Percentiles rank a stretch among this genome's conserved stretches.
These are phyloP conservation scores for Besnoitia besnoiti DNA, from an alignment of 169 alveolate species.

Conservation along the genomic window DNA sequence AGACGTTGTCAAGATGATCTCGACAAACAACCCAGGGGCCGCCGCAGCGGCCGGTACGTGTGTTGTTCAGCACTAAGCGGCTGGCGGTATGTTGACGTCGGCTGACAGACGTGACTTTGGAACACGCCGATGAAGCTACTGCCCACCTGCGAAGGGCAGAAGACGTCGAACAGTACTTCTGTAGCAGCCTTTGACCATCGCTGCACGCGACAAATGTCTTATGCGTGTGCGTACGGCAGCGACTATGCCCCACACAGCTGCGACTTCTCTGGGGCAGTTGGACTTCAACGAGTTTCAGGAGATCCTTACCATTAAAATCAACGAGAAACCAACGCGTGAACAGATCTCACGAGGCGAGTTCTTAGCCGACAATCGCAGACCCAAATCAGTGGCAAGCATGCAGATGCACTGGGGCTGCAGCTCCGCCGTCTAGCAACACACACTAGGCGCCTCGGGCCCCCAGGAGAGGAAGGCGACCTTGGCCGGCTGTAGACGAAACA, in stretches of 20 bases:
- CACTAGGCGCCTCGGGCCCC: too few relatives aligned
- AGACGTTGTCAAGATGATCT: constrained; percentile 2
- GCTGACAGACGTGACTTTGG: too few relatives aligned
- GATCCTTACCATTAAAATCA: constrained; percentile 59
- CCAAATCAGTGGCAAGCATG: background rate
- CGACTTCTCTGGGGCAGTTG: constrained; percentile 57
- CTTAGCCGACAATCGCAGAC: background rate
- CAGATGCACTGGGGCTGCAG: too few relatives aligned
- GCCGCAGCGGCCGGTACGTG: background rate
- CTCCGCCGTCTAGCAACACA: too few relatives aligned
- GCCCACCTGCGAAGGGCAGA: too few relatives aligned
- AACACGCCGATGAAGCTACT: too few relatives aligned
- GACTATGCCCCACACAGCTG: constrained; percentile 19
- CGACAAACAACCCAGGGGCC: constrained; percentile 2
- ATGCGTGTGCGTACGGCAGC: constrained; percentile 22
- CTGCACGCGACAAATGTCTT: background rate
- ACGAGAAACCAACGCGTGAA: constrained; percentile 60
- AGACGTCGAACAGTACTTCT: background rate
- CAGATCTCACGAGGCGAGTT: constrained; percentile 55
- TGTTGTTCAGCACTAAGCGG: background rate
- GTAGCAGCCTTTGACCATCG: background rate
- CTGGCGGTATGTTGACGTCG: background rate
- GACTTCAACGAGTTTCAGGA: constrained; percentile 66
- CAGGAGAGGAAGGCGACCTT: too few relatives aligned
- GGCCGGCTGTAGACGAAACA: too few relatives aligned